Percentiles rank a stretch among this genome's conserved stretches.
Evolutionary conservation across 257 asterid species (phyloP).

Genomic region (Solanum pennellii): DNA sequence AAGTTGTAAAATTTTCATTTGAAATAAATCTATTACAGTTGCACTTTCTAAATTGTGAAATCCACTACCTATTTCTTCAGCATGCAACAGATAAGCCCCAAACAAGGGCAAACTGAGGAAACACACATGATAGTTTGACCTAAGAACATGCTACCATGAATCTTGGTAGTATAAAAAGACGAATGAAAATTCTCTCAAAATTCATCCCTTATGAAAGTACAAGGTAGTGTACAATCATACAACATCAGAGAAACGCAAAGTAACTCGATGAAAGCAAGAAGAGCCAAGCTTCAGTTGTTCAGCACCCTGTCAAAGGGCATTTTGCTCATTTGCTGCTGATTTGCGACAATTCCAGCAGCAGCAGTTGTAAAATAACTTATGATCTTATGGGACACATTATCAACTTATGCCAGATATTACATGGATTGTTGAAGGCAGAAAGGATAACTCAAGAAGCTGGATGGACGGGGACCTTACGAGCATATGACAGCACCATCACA

Average conservation of each 20-base stretch:
- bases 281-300: not conserved
- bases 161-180: not conserved
- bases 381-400: not conserved
- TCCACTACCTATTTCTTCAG: not conserved
- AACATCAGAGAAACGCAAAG: not conserved
- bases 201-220: not conserved
- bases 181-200: not conserved
- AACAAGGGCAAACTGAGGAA: not conserved
- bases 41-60: not conserved
- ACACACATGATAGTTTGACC: not conserved
- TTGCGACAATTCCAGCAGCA: not conserved
- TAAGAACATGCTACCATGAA: not conserved
- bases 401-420: not conserved
- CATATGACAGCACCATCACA: constrained; percentile 55
- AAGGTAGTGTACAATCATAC: not conserved
- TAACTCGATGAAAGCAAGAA: not conserved
- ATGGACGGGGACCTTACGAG: constrained; percentile 14
- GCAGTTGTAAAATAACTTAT: not conserved
- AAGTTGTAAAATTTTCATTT: not conserved
- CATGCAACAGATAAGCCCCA: not conserved
- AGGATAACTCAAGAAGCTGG: constrained; percentile 1
- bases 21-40: not conserved
- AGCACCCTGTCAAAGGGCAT: not conserved
- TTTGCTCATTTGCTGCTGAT: not conserved
- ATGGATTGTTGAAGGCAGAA: not conserved